Base-by-base conservation (phyloP, 2,329 filamentous ascomycete species). In the Metarhizium guizhouense region DNA sequence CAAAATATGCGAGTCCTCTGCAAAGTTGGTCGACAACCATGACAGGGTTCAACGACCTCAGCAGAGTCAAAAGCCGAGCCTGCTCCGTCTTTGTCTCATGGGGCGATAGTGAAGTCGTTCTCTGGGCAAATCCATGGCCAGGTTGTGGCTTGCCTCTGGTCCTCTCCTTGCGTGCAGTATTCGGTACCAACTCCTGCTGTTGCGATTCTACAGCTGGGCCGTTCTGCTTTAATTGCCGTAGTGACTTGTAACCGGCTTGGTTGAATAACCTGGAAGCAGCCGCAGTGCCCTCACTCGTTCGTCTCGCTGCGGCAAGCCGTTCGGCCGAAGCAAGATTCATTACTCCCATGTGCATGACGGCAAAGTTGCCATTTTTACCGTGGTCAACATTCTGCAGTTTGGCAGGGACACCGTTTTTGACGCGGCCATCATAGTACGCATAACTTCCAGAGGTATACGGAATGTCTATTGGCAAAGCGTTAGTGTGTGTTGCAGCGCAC, bases 1-100 rank as follows among this genome's bases (percentile, higher is more conserved):
- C 83, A 66, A 85, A 86, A 61, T 82, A 85, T n/a, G 79, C 76
- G 54, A 86, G 64, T 2, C 80, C 83, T 61, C 79, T 84, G 63
- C 81, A 85, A 38, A 86, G 71, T 62, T 84, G 82, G 57, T 85
- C 81, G 20, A 85, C 82, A 0, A 86, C 79, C 3, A 74, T 70
- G 8, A 75, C 62, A 10, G 83, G 82, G 59, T 80, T 75, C 11
- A 85, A 68, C 47, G 74, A 79, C 51, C 78, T 75, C 20, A 86
- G 67, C 13, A 85, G 69, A 5, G 77, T 80, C 49, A 86, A 69
- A 2, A 86, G 70, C 34, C 83, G 77, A 57, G 80, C 78, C 63
- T 85, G 83, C 62, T 86, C 81, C 11, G 72, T 62, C 65, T 84
- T 86, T 34, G 75, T 78, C 60, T 84, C 78, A 18, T 70, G 68